A percentile compares a stretch with the other conserved stretches of the same genome.
phyloP scores from a whole-genome alignment of 1,284 basidiomycete genomes.

The Sporisorium graminicola region DNA sequence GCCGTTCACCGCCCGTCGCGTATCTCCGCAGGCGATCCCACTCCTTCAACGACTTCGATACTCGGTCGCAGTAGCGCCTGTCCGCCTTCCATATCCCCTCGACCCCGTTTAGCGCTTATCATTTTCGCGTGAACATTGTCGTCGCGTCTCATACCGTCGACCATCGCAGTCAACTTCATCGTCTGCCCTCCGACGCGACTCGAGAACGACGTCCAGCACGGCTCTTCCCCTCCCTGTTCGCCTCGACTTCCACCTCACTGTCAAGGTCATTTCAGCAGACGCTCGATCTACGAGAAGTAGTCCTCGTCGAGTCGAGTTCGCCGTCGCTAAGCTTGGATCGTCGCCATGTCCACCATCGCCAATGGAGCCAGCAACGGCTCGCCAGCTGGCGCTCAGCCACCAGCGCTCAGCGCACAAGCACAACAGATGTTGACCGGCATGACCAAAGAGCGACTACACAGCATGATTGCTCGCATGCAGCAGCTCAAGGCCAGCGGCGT shows the following conservation, averaged over 20 bases:
- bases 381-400: conserved; percentile 25
- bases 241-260: not conserved
- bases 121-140: conserved; percentile 20
- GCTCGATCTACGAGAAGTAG: not conserved
- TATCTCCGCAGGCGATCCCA: conserved; percentile 19
- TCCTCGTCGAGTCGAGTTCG: not conserved
- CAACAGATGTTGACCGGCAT: conserved; percentile 65
- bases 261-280: not conserved
- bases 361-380: conserved; percentile 46
- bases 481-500: conserved; percentile 69
- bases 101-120: conserved; percentile 8
- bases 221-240: not conserved
- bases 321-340: not conserved
- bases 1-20: conserved; percentile 17
- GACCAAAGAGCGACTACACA: conserved; percentile 64
- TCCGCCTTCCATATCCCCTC: not conserved
- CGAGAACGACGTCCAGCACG: not conserved
- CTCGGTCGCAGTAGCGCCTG: not conserved
- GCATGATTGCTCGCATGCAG: conserved; percentile 68
- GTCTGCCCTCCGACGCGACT: conserved; percentile 12
- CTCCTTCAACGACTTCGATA: conserved; percentile 6
- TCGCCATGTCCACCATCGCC: conserved; percentile 48
- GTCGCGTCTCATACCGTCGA: conserved; percentile 22
- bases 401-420: conserved; percentile 51
- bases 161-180: not conserved